These are phyloP conservation scores for Penicillium fuscoglaucum DNA, from an alignment of 2,329 filamentous ascomycete species.

Conservation along the genomic window DNA sequence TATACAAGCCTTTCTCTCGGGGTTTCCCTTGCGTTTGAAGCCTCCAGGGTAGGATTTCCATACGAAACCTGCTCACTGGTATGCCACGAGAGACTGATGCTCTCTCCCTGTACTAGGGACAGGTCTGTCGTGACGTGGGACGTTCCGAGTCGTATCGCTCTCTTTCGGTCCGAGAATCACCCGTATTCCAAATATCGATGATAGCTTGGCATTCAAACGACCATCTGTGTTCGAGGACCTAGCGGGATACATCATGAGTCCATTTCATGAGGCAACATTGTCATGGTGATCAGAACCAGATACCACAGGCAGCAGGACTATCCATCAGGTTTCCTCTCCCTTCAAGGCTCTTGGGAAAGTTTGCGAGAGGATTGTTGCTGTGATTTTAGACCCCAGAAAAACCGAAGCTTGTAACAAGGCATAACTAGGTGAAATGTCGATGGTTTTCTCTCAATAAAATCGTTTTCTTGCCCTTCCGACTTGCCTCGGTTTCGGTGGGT, in stretches of 20 bases:
- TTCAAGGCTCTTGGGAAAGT: not conserved
- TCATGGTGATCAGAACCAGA: not conserved
- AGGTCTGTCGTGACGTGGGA: not conserved
- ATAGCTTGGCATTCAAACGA: not conserved
- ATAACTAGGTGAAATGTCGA: not conserved
- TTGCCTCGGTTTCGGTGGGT: not conserved
- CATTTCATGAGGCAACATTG: not conserved
- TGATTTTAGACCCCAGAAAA: not conserved
- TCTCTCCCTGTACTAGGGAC: not conserved
- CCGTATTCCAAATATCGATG: not conserved
- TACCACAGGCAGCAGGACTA: not conserved
- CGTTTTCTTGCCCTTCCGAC: not conserved
- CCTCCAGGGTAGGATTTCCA: not conserved
- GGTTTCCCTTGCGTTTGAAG: not conserved
- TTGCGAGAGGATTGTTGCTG: not conserved
- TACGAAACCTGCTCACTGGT: not conserved
- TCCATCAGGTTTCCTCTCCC: not conserved
- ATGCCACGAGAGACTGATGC: not conserved
- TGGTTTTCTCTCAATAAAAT: not conserved
- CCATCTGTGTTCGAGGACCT: not conserved
- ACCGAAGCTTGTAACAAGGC: not conserved
- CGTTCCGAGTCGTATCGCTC: not conserved
- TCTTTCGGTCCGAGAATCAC: not conserved
- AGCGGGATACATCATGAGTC: not conserved
- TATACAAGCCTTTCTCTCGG: too few relatives aligned